These are phyloP conservation scores for Lasiodiplodia sp. DNA, from an alignment of 2,329 filamentous ascomycete genomes.

Conservation along the genomic window DNA sequence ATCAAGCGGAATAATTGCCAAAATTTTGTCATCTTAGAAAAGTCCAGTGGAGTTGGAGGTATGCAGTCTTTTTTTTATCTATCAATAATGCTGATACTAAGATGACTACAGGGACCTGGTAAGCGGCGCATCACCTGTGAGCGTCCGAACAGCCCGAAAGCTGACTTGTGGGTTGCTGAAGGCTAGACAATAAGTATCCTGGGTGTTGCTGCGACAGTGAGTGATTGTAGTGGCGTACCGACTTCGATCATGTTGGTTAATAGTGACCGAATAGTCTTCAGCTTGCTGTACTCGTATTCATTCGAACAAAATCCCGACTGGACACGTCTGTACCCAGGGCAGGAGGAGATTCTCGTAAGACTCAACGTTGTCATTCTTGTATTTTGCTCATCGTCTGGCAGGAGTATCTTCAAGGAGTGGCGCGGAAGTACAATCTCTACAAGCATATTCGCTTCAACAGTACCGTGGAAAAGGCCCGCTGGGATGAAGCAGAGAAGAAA, in stretches of 20 bases:
- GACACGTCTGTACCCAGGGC: conserved; percentile 65
- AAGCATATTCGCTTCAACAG: conserved; percentile 66
- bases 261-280: conserved; percentile 51
- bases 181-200: conserved; percentile 63
- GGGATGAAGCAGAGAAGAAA: conserved; percentile 61
- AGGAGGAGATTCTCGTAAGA: conserved; percentile 64
- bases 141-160: not conserved
- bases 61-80: conserved; percentile 44
- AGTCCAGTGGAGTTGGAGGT: conserved; percentile 61
- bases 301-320: conserved; percentile 67
- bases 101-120: conserved; percentile 7
- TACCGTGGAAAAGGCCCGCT: conserved; percentile 59
- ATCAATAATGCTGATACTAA: conserved; percentile 14
- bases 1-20: conserved; percentile 59
- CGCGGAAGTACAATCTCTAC: conserved; percentile 62
- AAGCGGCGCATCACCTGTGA: not conserved
- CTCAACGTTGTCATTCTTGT: not conserved
- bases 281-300: conserved; percentile 65
- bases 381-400: conserved; percentile 32
- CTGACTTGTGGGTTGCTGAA: not conserved
- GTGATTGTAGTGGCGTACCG: conserved; percentile 1
- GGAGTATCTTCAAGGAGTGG: conserved; percentile 61
- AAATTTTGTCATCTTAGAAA: conserved; percentile 66
- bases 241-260: not conserved
- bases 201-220: conserved; percentile 62